phyloP scores from a whole-genome alignment of 371 early-diverging fungal genomes.

The Rhizomucor pusillus region DNA sequence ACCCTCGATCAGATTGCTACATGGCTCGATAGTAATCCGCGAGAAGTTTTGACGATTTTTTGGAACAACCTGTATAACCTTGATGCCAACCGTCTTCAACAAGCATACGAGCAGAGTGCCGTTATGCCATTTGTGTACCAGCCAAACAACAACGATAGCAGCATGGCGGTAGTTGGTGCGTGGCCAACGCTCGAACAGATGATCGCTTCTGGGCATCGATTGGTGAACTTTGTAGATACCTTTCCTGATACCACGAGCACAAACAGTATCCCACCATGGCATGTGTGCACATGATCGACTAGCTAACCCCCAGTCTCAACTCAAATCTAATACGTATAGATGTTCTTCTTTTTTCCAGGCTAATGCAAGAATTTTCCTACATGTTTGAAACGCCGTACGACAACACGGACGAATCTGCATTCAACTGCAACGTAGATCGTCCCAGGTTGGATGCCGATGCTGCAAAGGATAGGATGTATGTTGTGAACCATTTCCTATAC shows the following conservation, averaged over 20 bases:
- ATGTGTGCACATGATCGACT: no score
- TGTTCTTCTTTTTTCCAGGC: conserved; percentile 21
- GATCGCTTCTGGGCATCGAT: conserved; percentile 56
- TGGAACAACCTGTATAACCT: conserved; percentile 65
- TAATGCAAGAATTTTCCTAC: conserved; percentile 48
- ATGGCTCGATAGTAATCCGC: conserved; percentile 58
- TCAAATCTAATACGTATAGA: no score
- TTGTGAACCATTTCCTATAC: conserved; percentile 59
- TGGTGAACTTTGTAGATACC: conserved; percentile 67
- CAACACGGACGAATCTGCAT: conserved; percentile 23
- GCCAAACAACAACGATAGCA: conserved; percentile 14
- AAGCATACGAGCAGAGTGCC: conserved; percentile 48
- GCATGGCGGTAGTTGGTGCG: background rate
- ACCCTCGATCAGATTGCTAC: conserved; percentile 45
- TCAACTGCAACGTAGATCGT: conserved; percentile 54
- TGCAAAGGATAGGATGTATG: conserved; percentile 38
- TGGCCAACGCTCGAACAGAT: conserved; percentile 74
- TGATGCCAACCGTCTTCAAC: conserved; percentile 33
- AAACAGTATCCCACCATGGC: conserved; percentile 54
- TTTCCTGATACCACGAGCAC: conserved; percentile 31
- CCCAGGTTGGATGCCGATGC: conserved; percentile 24
- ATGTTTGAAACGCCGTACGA: conserved; percentile 59
- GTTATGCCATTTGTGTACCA: conserved; percentile 50
- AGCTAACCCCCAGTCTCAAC: no score
- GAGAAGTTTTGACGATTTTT: conserved; percentile 71